These are phyloP conservation scores for Euphorbia tirucalli DNA, from an alignment of 345 rosid genomes.

Conservation along the genomic window DNA sequence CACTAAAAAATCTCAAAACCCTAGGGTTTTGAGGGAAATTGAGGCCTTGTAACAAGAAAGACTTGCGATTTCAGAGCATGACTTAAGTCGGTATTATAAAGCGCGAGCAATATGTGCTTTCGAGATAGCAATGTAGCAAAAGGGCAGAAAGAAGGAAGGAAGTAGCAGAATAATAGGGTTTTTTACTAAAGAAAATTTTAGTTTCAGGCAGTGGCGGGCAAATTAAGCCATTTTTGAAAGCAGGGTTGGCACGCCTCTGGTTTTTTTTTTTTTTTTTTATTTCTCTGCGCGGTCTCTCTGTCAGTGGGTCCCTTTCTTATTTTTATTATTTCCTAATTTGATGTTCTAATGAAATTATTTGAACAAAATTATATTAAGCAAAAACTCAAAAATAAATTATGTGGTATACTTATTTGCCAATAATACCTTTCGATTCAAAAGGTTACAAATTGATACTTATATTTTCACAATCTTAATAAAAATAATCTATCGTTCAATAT, in stretches of 20 bases:
- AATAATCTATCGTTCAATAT: no score
- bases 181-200: not conserved
- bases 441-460: no score
- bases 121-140: not conserved
- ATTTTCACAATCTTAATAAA: no score
- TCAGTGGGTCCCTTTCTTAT: not conserved
- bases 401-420: no score
- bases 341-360: no score
- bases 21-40: conserved; percentile 8
- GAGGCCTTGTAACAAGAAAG: not conserved
- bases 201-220: conserved; percentile 20
- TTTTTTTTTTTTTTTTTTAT: no score
- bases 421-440: no score
- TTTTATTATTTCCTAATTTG: no score
- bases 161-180: not conserved
- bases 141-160: not conserved
- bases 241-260: not conserved
- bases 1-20: not conserved
- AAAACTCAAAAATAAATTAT: no score
- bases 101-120: not conserved
- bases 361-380: no score
- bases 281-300: no score
- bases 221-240: conserved; percentile 14
- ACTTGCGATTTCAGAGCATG: not conserved
- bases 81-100: not conserved